Evolutionary conservation across 75 land plant species (phyloP).

Genomic region (Pinus taeda): DNA sequence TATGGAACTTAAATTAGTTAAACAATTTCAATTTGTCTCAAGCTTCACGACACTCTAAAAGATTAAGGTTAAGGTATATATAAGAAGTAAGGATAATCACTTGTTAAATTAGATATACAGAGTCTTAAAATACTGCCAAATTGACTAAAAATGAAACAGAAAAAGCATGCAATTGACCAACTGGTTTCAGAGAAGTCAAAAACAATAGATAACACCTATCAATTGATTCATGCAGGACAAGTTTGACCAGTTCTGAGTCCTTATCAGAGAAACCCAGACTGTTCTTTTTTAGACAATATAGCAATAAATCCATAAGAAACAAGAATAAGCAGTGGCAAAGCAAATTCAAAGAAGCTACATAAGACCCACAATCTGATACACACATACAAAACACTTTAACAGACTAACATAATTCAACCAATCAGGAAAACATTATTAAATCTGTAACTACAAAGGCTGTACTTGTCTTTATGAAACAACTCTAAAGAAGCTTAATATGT

Average conservation of each 20-base stretch:
- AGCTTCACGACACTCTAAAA: no score
- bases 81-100: not conserved
- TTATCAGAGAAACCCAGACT: not conserved
- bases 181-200: not conserved
- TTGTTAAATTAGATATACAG: not conserved
- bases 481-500: not conserved
- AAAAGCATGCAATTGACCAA: not conserved
- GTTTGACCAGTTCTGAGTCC: not conserved
- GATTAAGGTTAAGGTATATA: not conserved
- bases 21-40: no score
- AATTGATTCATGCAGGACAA: not conserved
- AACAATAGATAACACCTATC: not conserved
- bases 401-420: not conserved
- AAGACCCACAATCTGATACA: not conserved
- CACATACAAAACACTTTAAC: not conserved
- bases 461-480: not conserved
- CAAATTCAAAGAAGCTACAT: not conserved
- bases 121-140: not conserved
- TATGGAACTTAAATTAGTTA: no score
- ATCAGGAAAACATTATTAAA: not conserved
- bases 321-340: constrained; percentile 1
- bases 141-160: not conserved
- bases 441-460: not conserved
- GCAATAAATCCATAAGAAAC: not conserved
- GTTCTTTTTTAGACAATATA: not conserved